A percentile compares a stretch with the other conserved stretches of the same genome.
Evolutionary conservation across 768 basidiomycete genomes (phyloP).

Genomic region (Tulasnella sp.): DNA sequence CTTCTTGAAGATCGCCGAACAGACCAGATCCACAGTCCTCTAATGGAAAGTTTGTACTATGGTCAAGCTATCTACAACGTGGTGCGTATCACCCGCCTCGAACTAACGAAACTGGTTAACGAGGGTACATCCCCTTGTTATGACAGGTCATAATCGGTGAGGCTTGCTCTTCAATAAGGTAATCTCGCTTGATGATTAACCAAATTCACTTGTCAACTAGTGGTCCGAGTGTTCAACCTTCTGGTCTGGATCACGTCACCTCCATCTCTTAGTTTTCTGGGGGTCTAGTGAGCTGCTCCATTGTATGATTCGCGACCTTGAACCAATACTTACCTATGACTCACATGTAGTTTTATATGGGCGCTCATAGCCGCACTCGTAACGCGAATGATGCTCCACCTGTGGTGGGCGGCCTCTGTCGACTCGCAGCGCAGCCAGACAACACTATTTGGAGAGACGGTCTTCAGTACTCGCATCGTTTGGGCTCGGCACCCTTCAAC

Average conservation of each 20-base stretch:
- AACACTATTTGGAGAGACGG: too few species aligned
- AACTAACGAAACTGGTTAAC: background rate
- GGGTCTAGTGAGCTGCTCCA: too few species aligned
- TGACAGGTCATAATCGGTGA: background rate
- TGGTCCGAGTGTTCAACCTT: background rate
- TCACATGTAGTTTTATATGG: too few species aligned
- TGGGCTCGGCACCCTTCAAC: too few species aligned
- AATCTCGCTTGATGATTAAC: background rate
- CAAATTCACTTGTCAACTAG: background rate
- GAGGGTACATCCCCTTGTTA: background rate
- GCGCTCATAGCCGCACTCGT: too few species aligned
- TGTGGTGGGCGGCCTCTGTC: too few species aligned
- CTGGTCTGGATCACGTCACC: background rate
- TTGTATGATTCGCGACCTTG: too few species aligned
- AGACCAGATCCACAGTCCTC: background rate
- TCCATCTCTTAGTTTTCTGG: too few species aligned
- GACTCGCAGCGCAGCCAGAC: too few species aligned
- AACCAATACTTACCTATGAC: too few species aligned
- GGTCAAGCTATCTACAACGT: background rate
- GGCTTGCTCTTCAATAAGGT: background rate
- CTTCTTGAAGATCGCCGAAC: background rate
- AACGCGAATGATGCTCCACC: too few species aligned
- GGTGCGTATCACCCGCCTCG: background rate
- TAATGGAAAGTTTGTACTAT: background rate
- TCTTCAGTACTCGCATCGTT: too few species aligned